These are phyloP conservation scores for Verticillium tricorpus DNA, from an alignment of 2,329 filamentous ascomycete species.

Conservation along the genomic window DNA sequence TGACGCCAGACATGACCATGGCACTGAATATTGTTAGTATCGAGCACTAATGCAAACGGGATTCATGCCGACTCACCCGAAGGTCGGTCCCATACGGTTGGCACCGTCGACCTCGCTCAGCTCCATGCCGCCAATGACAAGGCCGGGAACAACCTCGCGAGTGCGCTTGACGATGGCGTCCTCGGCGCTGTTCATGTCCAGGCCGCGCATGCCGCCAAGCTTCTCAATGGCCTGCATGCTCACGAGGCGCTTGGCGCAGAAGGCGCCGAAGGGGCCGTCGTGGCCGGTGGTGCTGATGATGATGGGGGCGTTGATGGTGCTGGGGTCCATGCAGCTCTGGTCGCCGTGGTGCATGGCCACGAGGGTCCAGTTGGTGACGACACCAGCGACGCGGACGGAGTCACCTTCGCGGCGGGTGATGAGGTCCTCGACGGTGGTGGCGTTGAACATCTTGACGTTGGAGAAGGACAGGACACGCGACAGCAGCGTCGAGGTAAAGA, in stretches of 20 bases:
- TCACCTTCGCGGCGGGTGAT: conserved; percentile 66
- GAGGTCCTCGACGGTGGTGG: conserved; percentile 85
- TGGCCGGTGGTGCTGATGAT: conserved; percentile 89
- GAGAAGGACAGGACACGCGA: conserved; percentile 78
- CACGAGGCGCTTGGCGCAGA: conserved; percentile 85
- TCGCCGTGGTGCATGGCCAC: conserved; percentile 84
- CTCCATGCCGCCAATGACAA: conserved; percentile 96
- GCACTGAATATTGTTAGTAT: conserved; percentile 57
- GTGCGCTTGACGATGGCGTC: conserved; percentile 93
- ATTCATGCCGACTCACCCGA: neutral
- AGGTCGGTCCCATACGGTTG: conserved; percentile 69
- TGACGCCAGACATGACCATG: conserved; percentile 83
- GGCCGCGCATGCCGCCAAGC: conserved; percentile 85
- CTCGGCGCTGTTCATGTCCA: conserved; percentile 89
- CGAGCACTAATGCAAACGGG: no score
- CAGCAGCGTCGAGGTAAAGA: conserved; percentile 86
- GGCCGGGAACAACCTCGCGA: conserved; percentile 78
- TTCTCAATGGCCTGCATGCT: conserved; percentile 80
- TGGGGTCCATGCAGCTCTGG: conserved; percentile 94
- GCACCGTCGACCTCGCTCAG: conserved; percentile 85
- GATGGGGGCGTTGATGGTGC: conserved; percentile 90
- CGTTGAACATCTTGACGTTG: conserved; percentile 96
- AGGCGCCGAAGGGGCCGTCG: conserved; percentile 86
- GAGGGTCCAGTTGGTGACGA: conserved; percentile 94
- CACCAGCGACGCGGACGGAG: conserved; percentile 70